These are phyloP conservation scores for Ascodesmis nigricans DNA, from an alignment of 495 filamentous ascomycete species.

Conservation along the genomic window DNA sequence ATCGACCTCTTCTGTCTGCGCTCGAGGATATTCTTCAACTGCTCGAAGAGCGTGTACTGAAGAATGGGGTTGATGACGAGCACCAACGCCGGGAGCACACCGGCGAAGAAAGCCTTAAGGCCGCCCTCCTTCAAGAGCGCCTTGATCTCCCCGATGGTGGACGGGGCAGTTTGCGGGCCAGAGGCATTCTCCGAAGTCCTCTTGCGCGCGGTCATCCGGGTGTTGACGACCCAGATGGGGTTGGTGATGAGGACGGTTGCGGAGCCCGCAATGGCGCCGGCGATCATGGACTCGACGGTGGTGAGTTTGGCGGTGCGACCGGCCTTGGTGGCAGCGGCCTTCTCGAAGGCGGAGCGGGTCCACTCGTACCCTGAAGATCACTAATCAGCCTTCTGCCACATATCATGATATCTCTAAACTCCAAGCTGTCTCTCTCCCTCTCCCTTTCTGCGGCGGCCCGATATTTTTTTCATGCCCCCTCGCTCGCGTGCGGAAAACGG, in stretches of 20 bases:
- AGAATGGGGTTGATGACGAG: slow-evolving; percentile 94
- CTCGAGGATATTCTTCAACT: slow-evolving; percentile 62
- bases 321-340: slow-evolving; percentile 50
- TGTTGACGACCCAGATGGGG: slow-evolving; percentile 98
- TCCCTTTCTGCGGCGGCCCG: too few species aligned
- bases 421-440: too few species aligned
- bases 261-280: slow-evolving; percentile 81
- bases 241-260: slow-evolving; percentile 92
- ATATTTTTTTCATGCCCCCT: too few species aligned
- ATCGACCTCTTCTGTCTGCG: slow-evolving; percentile 37
- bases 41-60: slow-evolving; percentile 97
- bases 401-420: too few species aligned
- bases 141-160: slow-evolving; percentile 58
- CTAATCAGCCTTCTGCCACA: too few species aligned
- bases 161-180: slow-evolving; percentile 31
- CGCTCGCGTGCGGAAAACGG: background rate
- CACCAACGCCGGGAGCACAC: slow-evolving; percentile 77
- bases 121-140: slow-evolving; percentile 61
- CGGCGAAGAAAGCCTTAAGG: slow-evolving; percentile 61
- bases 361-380: slow-evolving; percentile 80
- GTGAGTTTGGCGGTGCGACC: slow-evolving; percentile 64
- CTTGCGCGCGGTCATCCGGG: slow-evolving; percentile 82
- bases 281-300: slow-evolving; percentile 75
- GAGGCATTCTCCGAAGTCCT: slow-evolving; percentile 19
- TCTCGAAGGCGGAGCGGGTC: slow-evolving; percentile 74